Evolutionary conservation across 352 stramenopile genomes (phyloP), one percentile per base, ranked within the genome.

Genomic region (Phytophthora cactorum): DNA sequence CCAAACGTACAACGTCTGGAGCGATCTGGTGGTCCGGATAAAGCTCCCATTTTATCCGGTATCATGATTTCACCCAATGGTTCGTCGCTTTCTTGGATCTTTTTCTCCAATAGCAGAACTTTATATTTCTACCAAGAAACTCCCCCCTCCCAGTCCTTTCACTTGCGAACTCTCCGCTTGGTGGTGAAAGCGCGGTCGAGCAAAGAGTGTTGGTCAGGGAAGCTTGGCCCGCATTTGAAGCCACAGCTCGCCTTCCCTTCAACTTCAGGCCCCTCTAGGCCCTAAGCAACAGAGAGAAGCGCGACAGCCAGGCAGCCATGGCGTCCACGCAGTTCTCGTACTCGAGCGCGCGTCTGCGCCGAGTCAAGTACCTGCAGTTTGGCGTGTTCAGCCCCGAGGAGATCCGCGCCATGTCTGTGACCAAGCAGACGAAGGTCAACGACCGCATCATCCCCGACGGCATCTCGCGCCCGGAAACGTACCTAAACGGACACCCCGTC

Each of bases 321-420:
- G 80, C 85, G 50, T 93, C 87, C 36, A 88, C 87, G 59, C 87
- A 95, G 77, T 99, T 99, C 81, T 98, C 96, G 70, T 98, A 98
- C 82, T 99, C 94, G 58, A 91, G 89, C 50, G 96, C 95, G 63
- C 95, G 95, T 22, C 75, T 99, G 69, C 88, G 96, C 54, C 86
- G 94, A 38, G 95, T 99, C 74, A 98, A 99, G 80, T 98, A 98
- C 82, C 83, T 99, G 14, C 97, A 99, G 81, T 99, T 99, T 75
- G 96, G 97, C 57, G 93, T 99, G 47, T 97, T 99, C 63, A 98
- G 96, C 72, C 98, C 98, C 4, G 97, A 99, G 59, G 97, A 99
- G 81, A 93, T 99, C 81, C 91, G 93, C 55, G 93, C 97, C 78
- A 98, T 98, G 89, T 98, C 89, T 28, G 97, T 99, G 11, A 98